These are phyloP conservation scores for Colletotrichum sp. DNA, from an alignment of 2,329 filamentous ascomycete genomes.

Conservation along the genomic window DNA sequence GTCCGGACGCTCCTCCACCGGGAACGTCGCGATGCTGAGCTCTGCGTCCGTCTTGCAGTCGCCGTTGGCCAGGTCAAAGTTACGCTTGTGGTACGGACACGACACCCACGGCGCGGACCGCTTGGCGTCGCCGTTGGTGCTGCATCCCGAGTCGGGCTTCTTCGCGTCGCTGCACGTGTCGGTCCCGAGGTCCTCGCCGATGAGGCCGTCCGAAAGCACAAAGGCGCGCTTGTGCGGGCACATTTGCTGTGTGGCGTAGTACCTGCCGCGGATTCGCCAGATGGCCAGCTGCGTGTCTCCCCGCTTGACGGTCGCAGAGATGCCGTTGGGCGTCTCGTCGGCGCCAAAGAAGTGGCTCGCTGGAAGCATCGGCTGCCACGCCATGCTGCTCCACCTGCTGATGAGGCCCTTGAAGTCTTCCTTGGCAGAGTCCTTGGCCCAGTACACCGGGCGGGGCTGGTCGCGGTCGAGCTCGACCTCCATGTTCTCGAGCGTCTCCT, in stretches of 20 bases:
- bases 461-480: constrained; percentile 75
- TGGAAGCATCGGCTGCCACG: constrained; percentile 83
- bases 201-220: constrained; percentile 83
- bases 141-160: constrained; percentile 29
- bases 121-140: constrained; percentile 32
- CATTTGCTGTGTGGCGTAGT: constrained; percentile 92
- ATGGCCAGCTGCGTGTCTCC: constrained; percentile 89
- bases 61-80: constrained; percentile 78
- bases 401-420: constrained; percentile 74
- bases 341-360: constrained; percentile 70
- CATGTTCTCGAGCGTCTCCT: constrained; percentile 70
- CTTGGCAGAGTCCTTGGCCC: constrained; percentile 70
- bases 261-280: constrained; percentile 81
- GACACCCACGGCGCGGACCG: constrained; percentile 72
- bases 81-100: constrained; percentile 89
- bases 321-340: constrained; percentile 70
- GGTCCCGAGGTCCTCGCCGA: constrained; percentile 65
- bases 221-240: constrained; percentile 92
- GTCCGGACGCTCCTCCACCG: constrained; percentile 73
- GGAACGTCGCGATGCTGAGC: constrained; percentile 84
- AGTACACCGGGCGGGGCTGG: constrained; percentile 77
- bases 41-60: constrained; percentile 76
- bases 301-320: constrained; percentile 79
- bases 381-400: constrained; percentile 67
- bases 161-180: constrained; percentile 37